A percentile compares a stretch with the other conserved stretches of the same genome.
Conservation (phyloP, 2,329 filamentous ascomycete genomes). For the Phialemoniopsis sp. region DNA sequence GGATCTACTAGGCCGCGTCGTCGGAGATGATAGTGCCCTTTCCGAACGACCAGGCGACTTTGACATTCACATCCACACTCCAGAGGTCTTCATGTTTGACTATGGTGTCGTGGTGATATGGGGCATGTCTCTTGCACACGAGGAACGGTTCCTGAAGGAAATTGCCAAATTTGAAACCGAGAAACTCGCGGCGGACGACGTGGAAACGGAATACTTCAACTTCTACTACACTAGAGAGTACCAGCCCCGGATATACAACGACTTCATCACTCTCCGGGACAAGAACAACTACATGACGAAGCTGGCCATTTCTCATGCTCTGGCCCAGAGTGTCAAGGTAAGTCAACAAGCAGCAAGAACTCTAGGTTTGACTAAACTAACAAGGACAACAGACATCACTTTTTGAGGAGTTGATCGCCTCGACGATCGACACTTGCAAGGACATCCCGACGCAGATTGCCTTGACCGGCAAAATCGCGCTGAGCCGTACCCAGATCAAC, state of each 20-base stretch:
- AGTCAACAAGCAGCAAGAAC: constrained; percentile 3
- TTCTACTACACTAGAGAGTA: constrained; percentile 99
- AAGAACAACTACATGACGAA: constrained; percentile 99
- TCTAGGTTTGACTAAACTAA: no score
- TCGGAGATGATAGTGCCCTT: constrained; percentile 3
- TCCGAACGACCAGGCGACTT: constrained; percentile 54
- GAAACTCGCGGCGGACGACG: constrained; percentile 81
- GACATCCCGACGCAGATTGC: constrained; percentile 92
- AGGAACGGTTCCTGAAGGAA: constrained; percentile 88
- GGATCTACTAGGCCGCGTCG: no score
- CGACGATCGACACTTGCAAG: constrained; percentile 89
- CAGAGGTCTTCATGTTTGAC: constrained; percentile 93
- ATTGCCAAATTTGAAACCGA: constrained; percentile 92
- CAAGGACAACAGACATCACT: constrained; percentile 65
- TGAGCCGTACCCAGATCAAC: constrained; percentile 89
- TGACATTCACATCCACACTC: constrained; percentile 83
- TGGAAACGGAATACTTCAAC: constrained; percentile 97
- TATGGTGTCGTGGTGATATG: constrained; percentile 98
- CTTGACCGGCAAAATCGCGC: constrained; percentile 83
- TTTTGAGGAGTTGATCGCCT: constrained; percentile 92
- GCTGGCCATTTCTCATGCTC: constrained; percentile 89
- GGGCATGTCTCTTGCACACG: constrained; percentile 91
- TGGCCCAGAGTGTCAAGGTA: constrained; percentile 93
- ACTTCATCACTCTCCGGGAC: constrained; percentile 92
- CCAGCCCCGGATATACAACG: constrained; percentile 97